Base-by-base conservation (phyloP, 192 early-diverging fungal genomes). In the Podila epicladia region DNA sequence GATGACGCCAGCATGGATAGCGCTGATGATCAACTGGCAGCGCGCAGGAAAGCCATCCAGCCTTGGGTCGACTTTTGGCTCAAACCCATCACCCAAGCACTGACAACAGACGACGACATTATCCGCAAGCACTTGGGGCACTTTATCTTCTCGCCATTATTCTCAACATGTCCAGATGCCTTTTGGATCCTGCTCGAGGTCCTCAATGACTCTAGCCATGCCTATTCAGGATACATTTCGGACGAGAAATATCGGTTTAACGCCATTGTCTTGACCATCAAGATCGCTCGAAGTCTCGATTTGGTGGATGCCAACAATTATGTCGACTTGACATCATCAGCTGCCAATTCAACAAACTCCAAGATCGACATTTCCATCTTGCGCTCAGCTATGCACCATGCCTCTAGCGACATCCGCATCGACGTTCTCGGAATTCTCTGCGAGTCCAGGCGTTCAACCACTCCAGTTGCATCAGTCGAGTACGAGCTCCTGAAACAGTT, bases 341-440 rank as follows among this genome's bases (percentile, higher is more conserved):
- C 38, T 24, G 1, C 68, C 38, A 55, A 37, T 26, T 20, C 48
- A 35, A 20, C 9, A 22, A 48, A 65, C 37, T 62, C 61, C 26
- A 82, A 76, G n/a, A 87, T 89, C 11, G 68, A 79, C 9, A 67
- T 86, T 28, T 78, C 85, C 3, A 60, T 74, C 62, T 83, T 97
- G 24, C 77, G 84, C 37, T 75, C 85, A 9, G 92, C 94, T 3
- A 91, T 95, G 58, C 84, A 88, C 53, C 93, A 95, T 73, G 87
- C 87, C 2, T 94, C 95, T 64, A 69, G 75, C 55, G 88, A 91
- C 28, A 86, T 96, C 38, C 91, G 96, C 5, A 87, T 90, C 12
- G 95, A 97, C 61, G 91, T 92, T 5, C 73, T 95, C 22, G 93
- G 93, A 5, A 86, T 97, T 11, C 82, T 97, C 11, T 95, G 95